Evolutionary conservation across 495 filamentous ascomycete genomes (phyloP).

Genomic region (Daldinia vernicosa): DNA sequence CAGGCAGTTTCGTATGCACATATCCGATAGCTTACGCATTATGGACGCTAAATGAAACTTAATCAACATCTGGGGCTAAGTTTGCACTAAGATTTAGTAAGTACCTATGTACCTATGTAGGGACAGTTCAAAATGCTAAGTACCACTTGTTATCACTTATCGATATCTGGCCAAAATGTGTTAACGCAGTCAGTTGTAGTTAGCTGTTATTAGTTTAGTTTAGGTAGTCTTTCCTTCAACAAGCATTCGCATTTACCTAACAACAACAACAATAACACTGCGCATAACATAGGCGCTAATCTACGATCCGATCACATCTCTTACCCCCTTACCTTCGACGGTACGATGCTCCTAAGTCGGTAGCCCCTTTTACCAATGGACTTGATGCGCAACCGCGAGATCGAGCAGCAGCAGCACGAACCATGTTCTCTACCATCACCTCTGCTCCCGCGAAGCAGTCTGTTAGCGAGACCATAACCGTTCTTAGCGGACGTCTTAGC

Average conservation of each 20-base stretch:
- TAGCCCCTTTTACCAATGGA: constrained; percentile 48
- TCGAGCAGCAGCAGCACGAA: constrained; percentile 41
- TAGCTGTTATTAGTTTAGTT: background rate
- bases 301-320: constrained; percentile 1
- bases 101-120: background rate
- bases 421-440: constrained; percentile 85
- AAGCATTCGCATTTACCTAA: constrained; percentile 9
- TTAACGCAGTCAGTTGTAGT: background rate
- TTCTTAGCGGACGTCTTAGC: constrained; percentile 83
- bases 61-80: background rate
- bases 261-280: constrained; percentile 16
- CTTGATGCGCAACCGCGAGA: constrained; percentile 39
- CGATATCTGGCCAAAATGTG: constrained; percentile 13
- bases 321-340: constrained; percentile 7
- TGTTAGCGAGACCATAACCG: constrained; percentile 90
- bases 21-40: background rate
- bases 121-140: background rate
- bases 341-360: constrained; percentile 41
- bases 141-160: constrained; percentile 3
- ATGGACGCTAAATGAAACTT: background rate
- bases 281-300: constrained; percentile 4
- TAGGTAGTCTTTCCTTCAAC: background rate
- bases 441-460: constrained; percentile 95
- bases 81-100: background rate
- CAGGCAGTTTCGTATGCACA: background rate